Base-by-base conservation (phyloP, 352 stramenopile species). In the Globisporangium solare region DNA sequence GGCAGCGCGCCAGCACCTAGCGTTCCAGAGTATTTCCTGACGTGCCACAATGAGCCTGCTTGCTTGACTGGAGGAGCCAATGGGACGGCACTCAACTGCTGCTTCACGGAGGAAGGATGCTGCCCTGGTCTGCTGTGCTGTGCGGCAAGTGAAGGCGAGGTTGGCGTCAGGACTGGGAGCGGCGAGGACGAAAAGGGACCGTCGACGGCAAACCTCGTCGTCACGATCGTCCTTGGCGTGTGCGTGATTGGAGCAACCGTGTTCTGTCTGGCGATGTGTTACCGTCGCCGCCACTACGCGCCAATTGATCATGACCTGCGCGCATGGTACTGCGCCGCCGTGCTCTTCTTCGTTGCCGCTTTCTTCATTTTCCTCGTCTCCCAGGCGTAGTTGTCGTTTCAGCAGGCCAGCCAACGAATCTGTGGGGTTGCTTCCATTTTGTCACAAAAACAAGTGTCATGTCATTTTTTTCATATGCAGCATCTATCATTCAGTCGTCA, bases 321-420 rank as follows among this genome's bases (percentile, higher is more conserved):
- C 31, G 65, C 76, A 6, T 75, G 81, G 56, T 87, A 79, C 64
- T 92, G 81, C 57, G 75, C 68, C 2, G 76, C 54, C 13, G 56
- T 89, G 53, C 72, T 84, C 62, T 55, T 86, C 39, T 63, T 84
- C 15, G 60, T 88, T n/a, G 63, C 81, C 37, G 73, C 47, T 43
- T 86, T 89, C 56, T 92, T 92, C 57, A 65, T 92, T 52, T 86
- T 85, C 58, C 68, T 92, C 32, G 67, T 87, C 35, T 60, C 74
- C 45, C 75, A 68, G 24, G 71, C 76, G 40, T 88, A 77, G 61
- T 39, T 12, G 18, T 45, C 27, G 37, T 11, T 27, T 18, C 17
- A 50, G 37, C 35, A 39, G 24, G 8, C 11, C 39, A 24, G 8
- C 11, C 39, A 24, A 47, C 12, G 18, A 32, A 39, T 47, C 50